Base-by-base conservation (phyloP, 768 basidiomycete genomes). In the Leucocoprinus sp. region DNA sequence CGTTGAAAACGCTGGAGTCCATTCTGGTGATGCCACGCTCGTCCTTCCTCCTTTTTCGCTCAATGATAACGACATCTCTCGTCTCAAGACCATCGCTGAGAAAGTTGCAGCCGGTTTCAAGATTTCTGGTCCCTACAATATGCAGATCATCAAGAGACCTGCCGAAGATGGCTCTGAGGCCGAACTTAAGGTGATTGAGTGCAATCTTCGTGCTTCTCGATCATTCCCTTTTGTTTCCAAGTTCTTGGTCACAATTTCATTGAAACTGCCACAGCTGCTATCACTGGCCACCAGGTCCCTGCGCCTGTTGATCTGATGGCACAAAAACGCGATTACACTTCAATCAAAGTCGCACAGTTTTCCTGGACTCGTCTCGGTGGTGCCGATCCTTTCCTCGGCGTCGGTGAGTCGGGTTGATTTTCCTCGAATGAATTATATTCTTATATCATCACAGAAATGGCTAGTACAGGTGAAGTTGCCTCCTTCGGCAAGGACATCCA, bases 191-290 rank as follows among this genome's bases (percentile, higher is more conserved):
- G 96, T 98, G 53, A 99, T 99, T 53, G 96, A 99, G 65, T 99
- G 96, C 66, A 99, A 99, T 65, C 71, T 98, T 26, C 89, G 96
- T 48, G 96, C 96, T 12, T 98, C 95, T 19, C 84, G 96, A 17
- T 95, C 92, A 23, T 98, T 98, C 86, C 93, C 95, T 52, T 99
- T 99, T 69, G 96, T 99, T 2, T 96, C 92, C 49, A 98, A 98
- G 95, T 98, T 14, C 75, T 98, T 52, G 95, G 91, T 36, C 84
- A 85, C 65, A 97, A 99, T 72, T 98, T 98, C 64, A 92, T 99
- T 54, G 88, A 98, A 51, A 82, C 83, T 31, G 95, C 95, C 11
- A 85, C 92, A 12, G 75, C 81, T 19, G 93, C 93, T 15, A 95
- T 95, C 53, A 76, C 85, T 15, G 84, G 80, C 44, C 74, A 85